phyloP scores from a whole-genome alignment of 2,329 filamentous ascomycete genomes.

The Diaporthe vaccinii region DNA sequence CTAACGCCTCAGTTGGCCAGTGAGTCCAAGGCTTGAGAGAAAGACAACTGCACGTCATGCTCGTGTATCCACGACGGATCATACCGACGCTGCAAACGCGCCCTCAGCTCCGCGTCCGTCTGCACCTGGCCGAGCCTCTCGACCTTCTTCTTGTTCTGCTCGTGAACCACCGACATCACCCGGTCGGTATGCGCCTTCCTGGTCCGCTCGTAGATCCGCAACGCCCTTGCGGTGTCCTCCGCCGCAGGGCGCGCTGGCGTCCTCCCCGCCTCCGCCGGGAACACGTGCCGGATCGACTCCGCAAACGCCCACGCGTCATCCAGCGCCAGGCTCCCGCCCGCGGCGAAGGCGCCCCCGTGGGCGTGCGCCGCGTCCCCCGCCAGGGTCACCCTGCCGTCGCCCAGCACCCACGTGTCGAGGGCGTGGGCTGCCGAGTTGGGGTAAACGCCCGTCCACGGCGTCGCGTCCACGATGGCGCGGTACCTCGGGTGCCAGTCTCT shows the following conservation, averaged over 20 bases:
- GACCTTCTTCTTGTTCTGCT: constrained; percentile 47
- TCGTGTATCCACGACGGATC: constrained; percentile 61
- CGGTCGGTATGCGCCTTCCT: constrained; percentile 57
- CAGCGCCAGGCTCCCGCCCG: constrained; percentile 56
- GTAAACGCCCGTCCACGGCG: constrained; percentile 56
- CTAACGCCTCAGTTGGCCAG: constrained; percentile 49
- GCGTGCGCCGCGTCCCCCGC: constrained; percentile 58
- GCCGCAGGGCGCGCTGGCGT: constrained; percentile 32
- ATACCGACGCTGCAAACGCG: constrained; percentile 52
- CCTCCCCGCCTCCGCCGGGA: constrained; percentile 41
- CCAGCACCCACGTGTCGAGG: constrained; percentile 58
- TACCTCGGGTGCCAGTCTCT: constrained; percentile 58
- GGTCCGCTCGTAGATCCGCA: constrained; percentile 58
- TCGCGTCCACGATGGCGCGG: constrained; percentile 55
- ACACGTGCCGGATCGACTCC: constrained; percentile 54
- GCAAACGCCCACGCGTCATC: constrained; percentile 59
- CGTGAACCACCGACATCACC: constrained; percentile 51
- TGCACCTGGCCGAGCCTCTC: constrained; percentile 45
- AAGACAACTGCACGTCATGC: constrained; percentile 59
- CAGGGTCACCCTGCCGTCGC: constrained; percentile 51
- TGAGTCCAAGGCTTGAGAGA: constrained; percentile 50
- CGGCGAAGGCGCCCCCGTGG: constrained; percentile 57
- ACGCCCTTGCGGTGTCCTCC: constrained; percentile 47
- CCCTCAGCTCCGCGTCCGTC: constrained; percentile 54
- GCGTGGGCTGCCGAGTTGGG: constrained; percentile 58